Conservation (phyloP, 164 flowering plant genomes). For the Umbellularia californica region DNA sequence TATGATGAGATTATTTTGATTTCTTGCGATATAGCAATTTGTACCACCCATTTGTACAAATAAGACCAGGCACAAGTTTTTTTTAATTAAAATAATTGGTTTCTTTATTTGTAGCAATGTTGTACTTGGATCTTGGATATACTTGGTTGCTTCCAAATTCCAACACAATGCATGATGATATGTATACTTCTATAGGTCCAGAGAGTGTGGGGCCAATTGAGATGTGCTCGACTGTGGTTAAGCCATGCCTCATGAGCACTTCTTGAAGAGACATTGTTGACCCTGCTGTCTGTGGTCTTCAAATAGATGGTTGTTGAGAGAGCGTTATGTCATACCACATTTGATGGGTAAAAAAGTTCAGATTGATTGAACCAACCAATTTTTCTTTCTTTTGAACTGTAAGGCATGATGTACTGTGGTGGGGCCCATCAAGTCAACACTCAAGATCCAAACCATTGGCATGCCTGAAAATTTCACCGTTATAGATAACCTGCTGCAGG, state of each 20-base stretch:
- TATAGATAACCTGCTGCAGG: neutral
- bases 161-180: neutral
- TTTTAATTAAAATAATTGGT: too few species aligned
- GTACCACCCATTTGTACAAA: neutral
- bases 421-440: too few species aligned
- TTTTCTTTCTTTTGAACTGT: too few species aligned
- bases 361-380: neutral
- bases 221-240: neutral
- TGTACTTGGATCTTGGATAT: neutral
- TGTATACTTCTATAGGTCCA: neutral
- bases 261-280: neutral
- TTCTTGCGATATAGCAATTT: too few species aligned
- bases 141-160: neutral
- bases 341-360: neutral
- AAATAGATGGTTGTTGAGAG: neutral
- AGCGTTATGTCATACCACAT: neutral
- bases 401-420: too few species aligned
- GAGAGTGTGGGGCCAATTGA: neutral
- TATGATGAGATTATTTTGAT: too few species aligned
- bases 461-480: too few species aligned
- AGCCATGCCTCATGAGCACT: neutral
- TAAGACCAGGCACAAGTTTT: too few species aligned
- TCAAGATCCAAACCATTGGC: too few species aligned
- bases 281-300: neutral
- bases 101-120: neutral